Percentiles rank a stretch among this genome's conserved stretches.
Evolutionary conservation across 495 filamentous ascomycete genomes (phyloP).

Genomic region (Lasiosphaeriaceae sp.): DNA sequence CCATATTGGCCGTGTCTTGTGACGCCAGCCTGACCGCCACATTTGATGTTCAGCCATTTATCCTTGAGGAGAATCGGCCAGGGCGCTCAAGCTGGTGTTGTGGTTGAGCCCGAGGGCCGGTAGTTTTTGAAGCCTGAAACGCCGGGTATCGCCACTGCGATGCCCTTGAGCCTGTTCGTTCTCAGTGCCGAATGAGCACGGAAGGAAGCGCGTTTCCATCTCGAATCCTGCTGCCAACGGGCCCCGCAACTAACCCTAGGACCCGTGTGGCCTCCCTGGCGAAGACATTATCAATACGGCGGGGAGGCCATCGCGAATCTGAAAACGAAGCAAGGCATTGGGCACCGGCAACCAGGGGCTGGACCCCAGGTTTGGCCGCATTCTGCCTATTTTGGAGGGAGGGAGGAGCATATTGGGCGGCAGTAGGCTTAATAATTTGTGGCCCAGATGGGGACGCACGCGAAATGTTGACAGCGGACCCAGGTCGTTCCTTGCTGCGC

Average conservation of each 20-base stretch:
- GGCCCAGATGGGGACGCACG: constrained; percentile 8
- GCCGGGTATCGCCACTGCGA: not conserved
- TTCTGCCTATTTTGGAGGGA: constrained; percentile 25
- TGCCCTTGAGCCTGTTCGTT: not conserved
- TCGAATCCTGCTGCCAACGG: not conserved
- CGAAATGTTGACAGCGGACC: constrained; percentile 16
- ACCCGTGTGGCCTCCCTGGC: constrained; percentile 1
- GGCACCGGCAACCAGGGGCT: constrained; percentile 10
- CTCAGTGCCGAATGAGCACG: not conserved
- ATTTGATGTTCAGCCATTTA: constrained; percentile 12
- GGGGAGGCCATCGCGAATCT: constrained; percentile 12
- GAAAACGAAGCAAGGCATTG: constrained; percentile 1
- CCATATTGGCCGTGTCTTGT: constrained; percentile 2
- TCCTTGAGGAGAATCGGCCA: constrained; percentile 3
- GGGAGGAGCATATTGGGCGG: constrained; percentile 20
- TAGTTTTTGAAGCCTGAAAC: constrained; percentile 13
- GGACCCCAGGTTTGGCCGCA: constrained; percentile 12
- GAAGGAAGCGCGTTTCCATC: not conserved
- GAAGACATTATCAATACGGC: constrained; percentile 8
- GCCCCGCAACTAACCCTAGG: not conserved
- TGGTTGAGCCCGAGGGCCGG: constrained; percentile 16
- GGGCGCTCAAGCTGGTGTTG: not conserved
- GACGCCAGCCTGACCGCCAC: constrained; percentile 6
- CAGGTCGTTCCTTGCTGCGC: constrained; percentile 6
- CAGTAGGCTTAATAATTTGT: constrained; percentile 24